Evolutionary conservation across 139 green algal genomes (phyloP).

Genomic region (Chlorella vulgaris): DNA sequence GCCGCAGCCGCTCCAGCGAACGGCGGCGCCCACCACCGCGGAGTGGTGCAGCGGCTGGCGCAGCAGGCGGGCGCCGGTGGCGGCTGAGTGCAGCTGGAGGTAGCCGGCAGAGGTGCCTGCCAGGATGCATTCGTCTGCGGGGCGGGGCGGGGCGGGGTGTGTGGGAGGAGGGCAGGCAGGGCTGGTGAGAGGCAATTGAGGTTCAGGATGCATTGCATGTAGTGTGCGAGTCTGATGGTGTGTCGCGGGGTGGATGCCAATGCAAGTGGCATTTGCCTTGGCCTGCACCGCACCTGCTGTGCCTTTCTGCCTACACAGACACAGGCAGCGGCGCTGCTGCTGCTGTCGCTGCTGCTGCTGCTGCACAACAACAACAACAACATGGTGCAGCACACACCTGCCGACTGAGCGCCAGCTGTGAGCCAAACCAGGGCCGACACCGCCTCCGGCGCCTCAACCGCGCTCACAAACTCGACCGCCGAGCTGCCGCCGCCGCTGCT

Average conservation of each 20-base stretch:
- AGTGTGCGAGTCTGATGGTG: too few species aligned
- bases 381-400: conserved; percentile 13
- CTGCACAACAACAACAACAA: too few species aligned
- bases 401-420: background rate
- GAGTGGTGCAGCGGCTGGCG: conserved; percentile 51
- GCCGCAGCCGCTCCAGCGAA: conserved; percentile 29
- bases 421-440: conserved; percentile 32
- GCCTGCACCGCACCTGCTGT: too few species aligned
- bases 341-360: too few species aligned
- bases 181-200: background rate
- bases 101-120: conserved; percentile 58
- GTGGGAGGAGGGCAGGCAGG: background rate
- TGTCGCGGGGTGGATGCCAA: too few species aligned
- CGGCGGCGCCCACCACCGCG: background rate
- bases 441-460: conserved; percentile 16
- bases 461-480: conserved; percentile 21
- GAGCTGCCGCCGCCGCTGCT: background rate
- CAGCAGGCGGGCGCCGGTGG: conserved; percentile 48
- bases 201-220: too few species aligned
- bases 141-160: background rate
- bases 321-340: too few species aligned
- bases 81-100: conserved; percentile 61
- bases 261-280: too few species aligned
- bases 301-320: too few species aligned
- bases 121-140: conserved; percentile 50